Base-by-base conservation (phyloP, 345 rosid genomes). In the Rhodamnia rubescens region DNA sequence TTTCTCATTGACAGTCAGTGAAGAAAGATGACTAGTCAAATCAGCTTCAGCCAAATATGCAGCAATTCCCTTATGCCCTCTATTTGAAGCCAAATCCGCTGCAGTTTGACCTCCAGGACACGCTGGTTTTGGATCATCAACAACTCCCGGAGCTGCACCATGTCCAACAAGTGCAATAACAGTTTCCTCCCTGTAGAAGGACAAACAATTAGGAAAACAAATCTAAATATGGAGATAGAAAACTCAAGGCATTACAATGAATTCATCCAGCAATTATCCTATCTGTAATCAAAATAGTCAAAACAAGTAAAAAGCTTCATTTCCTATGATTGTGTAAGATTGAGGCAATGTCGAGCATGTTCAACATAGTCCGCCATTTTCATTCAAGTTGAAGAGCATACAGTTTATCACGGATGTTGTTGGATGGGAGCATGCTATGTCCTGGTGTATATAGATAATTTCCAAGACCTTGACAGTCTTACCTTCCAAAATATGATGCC, bases 401-500 rank as follows among this genome's bases (percentile, higher is more conserved):
- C 78, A 36, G 24, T 69, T 18, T 69, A 69, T 69, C 78, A 32
- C 44, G 8, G 26, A 32, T 32, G 24, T 69, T 16, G 47, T 32
- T 69, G 47, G 3, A 32, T 69, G 36, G 44, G 21, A 69, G 44
- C 78, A 69, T 4, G 78, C 32, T 64, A 15, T 64, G 6, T 69
- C 36, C 47, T 69, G 78, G 13, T 8, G 78, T 18, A 69, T 18
- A 36, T 69, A 69, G 47, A 69, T 69, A 8, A 32, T 7, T 69
- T 32, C 78, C 47, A 75, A 53, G 29, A 27, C 44, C 32, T 74
- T 22, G 51, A 74, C 49, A 85, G 83, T 51, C 90, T 88, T 49
- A 93, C 96, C 95, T 93, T 84, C 95, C 96, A 90, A 88, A 92
- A 83, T 90, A 90, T 26, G 96, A 90, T 59, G 96, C 95, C 96